These are phyloP conservation scores for Pythium diclinum DNA, from an alignment of 352 stramenopile genomes.

Conservation along the genomic window DNA sequence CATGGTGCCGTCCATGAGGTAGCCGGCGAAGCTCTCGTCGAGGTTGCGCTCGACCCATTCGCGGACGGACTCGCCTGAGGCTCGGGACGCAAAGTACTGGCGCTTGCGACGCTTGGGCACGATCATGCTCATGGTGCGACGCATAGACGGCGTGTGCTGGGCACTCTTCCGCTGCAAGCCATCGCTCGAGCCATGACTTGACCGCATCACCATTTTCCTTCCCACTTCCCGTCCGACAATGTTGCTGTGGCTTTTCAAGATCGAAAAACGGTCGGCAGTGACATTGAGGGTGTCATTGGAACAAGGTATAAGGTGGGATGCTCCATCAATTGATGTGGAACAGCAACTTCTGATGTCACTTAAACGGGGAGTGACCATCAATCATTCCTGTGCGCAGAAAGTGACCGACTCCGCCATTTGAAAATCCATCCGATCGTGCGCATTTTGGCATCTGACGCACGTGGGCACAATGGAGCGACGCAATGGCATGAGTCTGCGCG, in stretches of 20 bases:
- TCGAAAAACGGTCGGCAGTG: conserved; percentile 1
- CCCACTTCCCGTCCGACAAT: not conserved
- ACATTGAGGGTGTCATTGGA: conserved; percentile 5
- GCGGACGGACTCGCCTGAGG: conserved; percentile 44
- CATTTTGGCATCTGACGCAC: not conserved
- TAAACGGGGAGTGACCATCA: not conserved
- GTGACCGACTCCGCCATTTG: not conserved
- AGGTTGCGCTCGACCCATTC: conserved; percentile 77
- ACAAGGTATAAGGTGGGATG: conserved; percentile 4
- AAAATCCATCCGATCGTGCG: conserved; percentile 2
- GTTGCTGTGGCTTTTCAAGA: conserved; percentile 4
- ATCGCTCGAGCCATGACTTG: conserved; percentile 10
- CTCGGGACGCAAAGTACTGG: conserved; percentile 34
- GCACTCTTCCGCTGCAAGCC: conserved; percentile 31
- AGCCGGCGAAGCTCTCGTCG: conserved; percentile 56
- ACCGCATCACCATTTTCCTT: conserved; percentile 15
- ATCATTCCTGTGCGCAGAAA: conserved; percentile 3
- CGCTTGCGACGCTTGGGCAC: conserved; percentile 33
- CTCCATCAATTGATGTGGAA: conserved; percentile 17
- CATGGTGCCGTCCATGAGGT: conserved; percentile 37
- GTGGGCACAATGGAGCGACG: conserved; percentile 34
- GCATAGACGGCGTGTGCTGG: conserved; percentile 13
- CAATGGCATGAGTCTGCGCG: conserved; percentile 36
- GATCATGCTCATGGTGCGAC: conserved; percentile 35
- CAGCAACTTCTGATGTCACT: conserved; percentile 7